Base-by-base conservation (phyloP, 2,329 filamentous ascomycete genomes). In the Pezicula rhizophila region DNA sequence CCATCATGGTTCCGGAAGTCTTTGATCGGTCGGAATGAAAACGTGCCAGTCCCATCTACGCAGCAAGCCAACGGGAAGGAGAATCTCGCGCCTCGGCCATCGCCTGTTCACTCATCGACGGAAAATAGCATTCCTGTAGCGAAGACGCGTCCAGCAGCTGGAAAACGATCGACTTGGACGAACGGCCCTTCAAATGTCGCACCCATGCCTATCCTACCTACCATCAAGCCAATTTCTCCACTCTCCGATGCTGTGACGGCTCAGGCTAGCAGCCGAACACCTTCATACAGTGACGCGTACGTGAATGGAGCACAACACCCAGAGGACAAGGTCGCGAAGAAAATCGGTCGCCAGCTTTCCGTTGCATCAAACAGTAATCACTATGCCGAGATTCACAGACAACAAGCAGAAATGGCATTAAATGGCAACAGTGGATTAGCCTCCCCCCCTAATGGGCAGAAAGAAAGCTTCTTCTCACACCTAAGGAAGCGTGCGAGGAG, bases 381-480 rank as follows among this genome's bases (percentile, higher is more conserved):
- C 70, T 96, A 96, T 66, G 80, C 89, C 25, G 91, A 96, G 61
- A 73, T 88, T 56, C 90, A 96, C 65, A 80, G 92, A 48, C 89
- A 92, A 69, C 89, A 97, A 68, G 89, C 92, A 12, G 92, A 97
- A 68, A 80, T 89, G 54, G 89, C 90, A 34, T 76, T 97, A 41
- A 96, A 90, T 64, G 93, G 91, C 46, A 84, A 85, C 60, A 79
- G 78, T 31, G 87, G 84, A 18, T 73, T 91, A 20, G 82, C 79
- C 14, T 93, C 89, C 5, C 89, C 90, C 4, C 82, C 85, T 0
- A 84, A 79, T 60, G 87, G 80, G 15, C 87, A 90, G 49, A 95
- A 95, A 64, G 93, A 99, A 67, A 89, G 93, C 68, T 99, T 99
- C 74, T 99, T 99, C 70, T 97, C 93, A 1, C 93, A 99, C 65